Evolutionary conservation across 306 rosid species (phyloP).

Genomic region (Vicia villosa): DNA sequence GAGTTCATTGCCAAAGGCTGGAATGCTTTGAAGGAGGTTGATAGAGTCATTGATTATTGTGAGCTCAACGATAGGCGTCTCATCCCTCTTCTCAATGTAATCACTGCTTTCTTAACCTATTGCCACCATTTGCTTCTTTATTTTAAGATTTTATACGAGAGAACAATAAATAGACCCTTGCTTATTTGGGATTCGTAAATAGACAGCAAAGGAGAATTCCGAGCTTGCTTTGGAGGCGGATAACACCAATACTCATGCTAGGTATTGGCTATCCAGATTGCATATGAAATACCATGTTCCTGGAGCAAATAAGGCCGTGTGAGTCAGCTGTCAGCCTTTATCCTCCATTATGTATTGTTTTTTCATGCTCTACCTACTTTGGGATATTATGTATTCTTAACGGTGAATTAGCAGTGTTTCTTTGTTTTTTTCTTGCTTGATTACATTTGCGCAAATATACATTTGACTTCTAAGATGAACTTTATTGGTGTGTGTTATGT

Average conservation of each 20-base stretch:
- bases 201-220: slow-evolving; percentile 88
- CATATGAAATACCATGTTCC: slow-evolving; percentile 96
- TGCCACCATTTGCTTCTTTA: slow-evolving; percentile 1
- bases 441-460: slow-evolving; percentile 6
- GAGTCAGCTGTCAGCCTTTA: slow-evolving; percentile 41
- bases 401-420: too few species aligned
- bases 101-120: background rate
- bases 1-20: slow-evolving; percentile 85
- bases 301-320: slow-evolving; percentile 76
- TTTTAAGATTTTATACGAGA: slow-evolving; percentile 35
- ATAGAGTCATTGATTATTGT: slow-evolving; percentile 80
- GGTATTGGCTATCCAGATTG: slow-evolving; percentile 84
- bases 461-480: slow-evolving; percentile 6
- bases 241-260: slow-evolving; percentile 77
- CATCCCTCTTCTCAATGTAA: slow-evolving; percentile 80
- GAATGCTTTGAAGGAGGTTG: slow-evolving; percentile 89
- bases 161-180: background rate
- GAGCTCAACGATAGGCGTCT: slow-evolving; percentile 81
- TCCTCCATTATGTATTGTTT: background rate
- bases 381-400: too few species aligned
- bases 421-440: slow-evolving; percentile 19
- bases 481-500: slow-evolving; percentile 43
- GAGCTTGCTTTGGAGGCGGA: slow-evolving; percentile 93
- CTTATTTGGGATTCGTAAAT: slow-evolving; percentile 30
- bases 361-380: slow-evolving; percentile 26